Evolutionary conservation across 2,329 filamentous ascomycete species (phyloP), one percentile per base, ranked within the genome.

Genomic region (Dothideomycetidae sp.): DNA sequence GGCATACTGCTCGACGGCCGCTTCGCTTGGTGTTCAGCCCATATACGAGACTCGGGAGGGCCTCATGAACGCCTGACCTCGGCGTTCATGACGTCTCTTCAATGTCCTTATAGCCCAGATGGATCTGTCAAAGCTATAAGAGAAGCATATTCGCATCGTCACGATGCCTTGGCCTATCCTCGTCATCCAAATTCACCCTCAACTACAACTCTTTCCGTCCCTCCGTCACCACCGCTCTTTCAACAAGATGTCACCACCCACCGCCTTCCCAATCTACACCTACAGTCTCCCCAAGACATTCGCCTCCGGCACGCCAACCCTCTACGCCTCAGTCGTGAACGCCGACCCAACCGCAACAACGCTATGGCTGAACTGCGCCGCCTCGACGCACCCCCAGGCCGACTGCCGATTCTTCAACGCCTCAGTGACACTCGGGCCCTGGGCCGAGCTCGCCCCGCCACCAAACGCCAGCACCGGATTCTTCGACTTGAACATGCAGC

Each of bases 401-500:
- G 36, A 38, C 18, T 38, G 36, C 28, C 29, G 36, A 2, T 14
- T 15, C 18, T 38, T 21, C 29, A 33, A 38, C 19, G 28, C 31
- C 19, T 32, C 36, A 11, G 18, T 32, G 14, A 38, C 36, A 11
- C 19, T 38, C 28, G 36, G 36, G 5, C 36, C 36, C 10, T 38
- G 36, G 36, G 36, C 36, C 10, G 29, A 29, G 12, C 16, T 19
- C 14, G 33, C 29, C 5, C 29, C 36, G 16, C 29, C 36, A 2
- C 29, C 36, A 3, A 33, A 32, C 14, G 28, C 36, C 9, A 29
- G 28, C 18, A 38, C 36, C 13, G 36, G 36, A 29, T n/a, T 13
- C 29, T 38, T 31, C 14, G 36, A 38, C n/a, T 31, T 38, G n/a
- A n/a, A n/a, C n/a, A n/a, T n/a, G n/a, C n/a, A n/a, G 36, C 31